Evolutionary conservation across 805 yeast species (phyloP), one percentile per base, ranked within the genome.

Genomic region (Wickerhamiella dianesei): DNA sequence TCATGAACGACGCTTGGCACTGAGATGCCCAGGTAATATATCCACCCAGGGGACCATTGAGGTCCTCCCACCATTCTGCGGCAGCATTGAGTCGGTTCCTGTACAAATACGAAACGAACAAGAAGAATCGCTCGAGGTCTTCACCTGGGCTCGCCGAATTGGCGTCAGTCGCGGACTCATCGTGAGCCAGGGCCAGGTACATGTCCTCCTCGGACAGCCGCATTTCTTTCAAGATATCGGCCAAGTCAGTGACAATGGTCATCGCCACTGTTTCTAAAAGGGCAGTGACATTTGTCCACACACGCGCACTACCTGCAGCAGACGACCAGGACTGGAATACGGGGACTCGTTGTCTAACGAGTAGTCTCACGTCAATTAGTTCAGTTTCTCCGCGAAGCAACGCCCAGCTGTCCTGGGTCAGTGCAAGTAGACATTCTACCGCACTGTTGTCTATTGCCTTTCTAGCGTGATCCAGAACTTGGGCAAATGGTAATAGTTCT

Each of bases 1-100:
- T 75, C 67, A 87, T 84, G 43, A 86, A 68, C 1, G 63, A 52
- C 14, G 85, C 85, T 50, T 79, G 86, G 56, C 83, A 79, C 49
- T 76, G 77, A 2, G 92, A 70, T 0, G 94, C 94, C 97, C 97
- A 92, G 47, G 75, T 76, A 37, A 89, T 68, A 53, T 92, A 88
- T 0, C 95, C 96, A 57, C 76, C 71, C 1, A 85, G 68, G 48
- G 79, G 78, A 13, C 80, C 74, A 45, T 73, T 77, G 17, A 74
- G 67, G 52, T 81, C 84, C 12, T 63, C 60, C 94, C 95, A 88
- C 57, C 84, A 82, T 6, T 45, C 46, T 1, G 69, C 57, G 13
- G 82, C 73, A 5, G 79, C 64, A 0, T 72, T 71, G 0, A 79
- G 76, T 48, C 94, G 70, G 16, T 74, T 70, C 21, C 73, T 67